Percentiles rank a stretch among this genome's conserved stretches.
Conservation (phyloP, 495 filamentous ascomycete species). For the Hyaloscypha hepaticicola region DNA sequence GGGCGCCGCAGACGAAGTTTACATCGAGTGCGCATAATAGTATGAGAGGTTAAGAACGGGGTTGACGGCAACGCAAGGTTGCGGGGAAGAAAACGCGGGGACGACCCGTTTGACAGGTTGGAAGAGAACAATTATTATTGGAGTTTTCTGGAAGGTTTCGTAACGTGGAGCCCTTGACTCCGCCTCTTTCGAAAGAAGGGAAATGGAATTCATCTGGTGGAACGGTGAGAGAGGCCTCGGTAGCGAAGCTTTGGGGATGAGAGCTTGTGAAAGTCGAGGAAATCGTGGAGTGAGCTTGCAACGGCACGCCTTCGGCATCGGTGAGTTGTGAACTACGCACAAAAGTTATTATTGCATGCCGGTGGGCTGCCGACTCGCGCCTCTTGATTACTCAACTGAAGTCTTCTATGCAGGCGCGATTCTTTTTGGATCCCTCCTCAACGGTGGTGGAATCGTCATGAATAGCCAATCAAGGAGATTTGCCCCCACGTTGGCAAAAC, state of each 20-base stretch:
- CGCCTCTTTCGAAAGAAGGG: not conserved
- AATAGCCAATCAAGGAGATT: not conserved
- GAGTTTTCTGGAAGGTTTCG: not conserved
- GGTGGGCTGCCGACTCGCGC: not conserved
- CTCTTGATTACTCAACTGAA: not conserved
- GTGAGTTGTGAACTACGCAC: not conserved
- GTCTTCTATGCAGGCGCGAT: not conserved
- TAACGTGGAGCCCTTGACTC: not conserved
- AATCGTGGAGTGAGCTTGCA: not conserved
- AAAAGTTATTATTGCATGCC: not conserved
- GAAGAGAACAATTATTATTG: not conserved
- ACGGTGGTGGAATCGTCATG: not conserved
- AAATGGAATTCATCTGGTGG: not conserved
- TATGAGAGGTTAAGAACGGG: not conserved
- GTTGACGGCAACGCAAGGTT: not conserved
- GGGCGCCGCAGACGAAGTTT: not conserved
- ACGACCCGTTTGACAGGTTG: not conserved
- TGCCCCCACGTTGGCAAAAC: not conserved
- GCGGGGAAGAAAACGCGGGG: not conserved
- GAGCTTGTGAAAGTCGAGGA: not conserved
- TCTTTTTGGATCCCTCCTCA: not conserved
- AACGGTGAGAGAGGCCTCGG: not conserved
- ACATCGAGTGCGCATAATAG: not conserved
- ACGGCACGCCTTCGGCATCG: not conserved
- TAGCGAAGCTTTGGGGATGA: not conserved